Evolutionary conservation across 1,284 basidiomycete genomes (phyloP), one percentile per base, ranked within the genome.

Genomic region (Spongispora temasekensis): DNA sequence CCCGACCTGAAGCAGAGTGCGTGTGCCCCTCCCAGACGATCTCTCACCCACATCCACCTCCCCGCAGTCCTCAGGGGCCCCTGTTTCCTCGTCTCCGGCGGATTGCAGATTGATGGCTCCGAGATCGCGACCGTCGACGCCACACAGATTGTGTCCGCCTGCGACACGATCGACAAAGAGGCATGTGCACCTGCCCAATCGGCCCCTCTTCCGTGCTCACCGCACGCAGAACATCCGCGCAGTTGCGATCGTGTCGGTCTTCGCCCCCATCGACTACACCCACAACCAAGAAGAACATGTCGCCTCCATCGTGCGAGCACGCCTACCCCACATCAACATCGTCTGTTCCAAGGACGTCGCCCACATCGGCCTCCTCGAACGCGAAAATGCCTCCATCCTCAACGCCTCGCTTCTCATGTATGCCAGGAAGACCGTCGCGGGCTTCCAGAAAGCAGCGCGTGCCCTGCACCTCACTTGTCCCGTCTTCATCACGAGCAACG

Each of bases 311-410:
- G 69, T 75, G 63, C 79, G 55, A 69, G 80, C 58, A 69, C 78
- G 68, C 75, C 79, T 67, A 69, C 78, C 67, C 64, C 81, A 69
- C 76, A 77, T 81, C 50, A 62, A 73, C 44, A 55, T 73, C 65
- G 71, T 75, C 37, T 68, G 70, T 25, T 73, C 72, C 54, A 73
- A 76, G 61, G 75, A 76, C 71, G 83, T 85, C 55, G 83, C 81
- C 12, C 80, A 82, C 61, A 75, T 85, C 56, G 84, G 85, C 53
- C 77, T 87, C 56, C 74, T 87, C 19, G 83, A 86, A 65, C 80
- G 86, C 40, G 86, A 87, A 70, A 87, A 88, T 60, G 85, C 86
- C 0, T 71, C 83, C 23, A 85, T 88, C 55, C 77, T 87, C 61
- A 88, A 88, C 67, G 83, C 85, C 6, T 83, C 85, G 13, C 81